Conservation (phyloP, 345 rosid genomes). For the Sisymbrium altissimum region DNA sequence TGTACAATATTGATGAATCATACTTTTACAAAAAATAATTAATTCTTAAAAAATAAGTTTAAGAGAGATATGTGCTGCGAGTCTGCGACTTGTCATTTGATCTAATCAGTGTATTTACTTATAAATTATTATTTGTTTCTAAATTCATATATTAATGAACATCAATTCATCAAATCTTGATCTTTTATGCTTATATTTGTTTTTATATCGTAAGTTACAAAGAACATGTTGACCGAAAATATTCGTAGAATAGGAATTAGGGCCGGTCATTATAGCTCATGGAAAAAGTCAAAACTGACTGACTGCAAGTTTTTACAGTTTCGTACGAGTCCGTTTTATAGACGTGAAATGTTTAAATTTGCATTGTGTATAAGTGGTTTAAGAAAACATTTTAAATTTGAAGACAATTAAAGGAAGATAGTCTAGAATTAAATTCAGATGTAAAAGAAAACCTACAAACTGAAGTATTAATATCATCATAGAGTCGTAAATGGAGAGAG, state of each 20-base stretch:
- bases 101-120: not conserved
- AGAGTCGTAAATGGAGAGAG: not conserved
- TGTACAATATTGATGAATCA: not conserved
- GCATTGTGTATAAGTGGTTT: not conserved
- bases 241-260: not conserved
- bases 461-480: not conserved
- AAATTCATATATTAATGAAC: not conserved
- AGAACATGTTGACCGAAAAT: slow-evolving; percentile 4
- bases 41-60: not conserved
- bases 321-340: not conserved
- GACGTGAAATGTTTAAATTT: not conserved
- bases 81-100: not conserved
- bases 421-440: not conserved
- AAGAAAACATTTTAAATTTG: too few species aligned
- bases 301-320: not conserved
- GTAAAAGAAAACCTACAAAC: not conserved
- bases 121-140: not conserved
- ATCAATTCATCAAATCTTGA: not conserved
- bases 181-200: not conserved
- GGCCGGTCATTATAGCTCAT: not conserved
- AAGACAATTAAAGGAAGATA: not conserved
- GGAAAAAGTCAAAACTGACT: slow-evolving; percentile 3
- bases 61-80: not conserved
- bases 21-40: not conserved
- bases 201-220: not conserved